These are phyloP conservation scores for Castanea crenata DNA, from an alignment of 306 rosid genomes.

Conservation along the genomic window DNA sequence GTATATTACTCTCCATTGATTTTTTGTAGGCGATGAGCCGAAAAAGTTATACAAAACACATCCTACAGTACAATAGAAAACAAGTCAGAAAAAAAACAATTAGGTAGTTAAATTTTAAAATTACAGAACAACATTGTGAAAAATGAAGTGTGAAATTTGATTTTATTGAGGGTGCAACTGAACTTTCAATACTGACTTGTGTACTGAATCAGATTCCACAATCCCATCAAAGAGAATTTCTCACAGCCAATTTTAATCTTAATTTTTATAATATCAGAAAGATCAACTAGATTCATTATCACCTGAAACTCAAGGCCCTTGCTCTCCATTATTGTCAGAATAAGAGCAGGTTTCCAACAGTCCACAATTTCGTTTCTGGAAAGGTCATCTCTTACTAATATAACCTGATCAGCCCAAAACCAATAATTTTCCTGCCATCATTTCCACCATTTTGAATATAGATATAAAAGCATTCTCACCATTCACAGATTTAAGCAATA, in stretches of 20 bases:
- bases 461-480: constrained; percentile 56
- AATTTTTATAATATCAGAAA: not conserved
- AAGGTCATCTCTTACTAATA: constrained; percentile 68
- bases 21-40: constrained; percentile 58
- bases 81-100: no score
- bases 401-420: constrained; percentile 82
- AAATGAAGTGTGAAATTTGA: no score
- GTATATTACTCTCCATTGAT: constrained; percentile 70
- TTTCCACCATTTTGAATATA: constrained; percentile 57
- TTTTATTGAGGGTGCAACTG: no score
- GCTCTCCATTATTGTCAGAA: constrained; percentile 68
- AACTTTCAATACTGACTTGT: no score
- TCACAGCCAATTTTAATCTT: no score
- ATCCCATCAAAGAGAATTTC: no score
- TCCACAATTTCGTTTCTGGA: constrained; percentile 40
- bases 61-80: constrained; percentile 36
- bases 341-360: constrained; percentile 73
- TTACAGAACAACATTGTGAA: no score
- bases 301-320: constrained; percentile 94
- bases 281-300: not conserved
- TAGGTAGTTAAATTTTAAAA: no score
- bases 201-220: no score
- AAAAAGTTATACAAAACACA: constrained; percentile 70
- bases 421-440: constrained; percentile 40
- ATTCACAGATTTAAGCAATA: constrained; percentile 51